Percentiles rank a stretch among this genome's conserved stretches.
These are phyloP conservation scores for Candolleomyces aberdarensis DNA, from an alignment of 768 basidiomycete species.

Conservation along the genomic window DNA sequence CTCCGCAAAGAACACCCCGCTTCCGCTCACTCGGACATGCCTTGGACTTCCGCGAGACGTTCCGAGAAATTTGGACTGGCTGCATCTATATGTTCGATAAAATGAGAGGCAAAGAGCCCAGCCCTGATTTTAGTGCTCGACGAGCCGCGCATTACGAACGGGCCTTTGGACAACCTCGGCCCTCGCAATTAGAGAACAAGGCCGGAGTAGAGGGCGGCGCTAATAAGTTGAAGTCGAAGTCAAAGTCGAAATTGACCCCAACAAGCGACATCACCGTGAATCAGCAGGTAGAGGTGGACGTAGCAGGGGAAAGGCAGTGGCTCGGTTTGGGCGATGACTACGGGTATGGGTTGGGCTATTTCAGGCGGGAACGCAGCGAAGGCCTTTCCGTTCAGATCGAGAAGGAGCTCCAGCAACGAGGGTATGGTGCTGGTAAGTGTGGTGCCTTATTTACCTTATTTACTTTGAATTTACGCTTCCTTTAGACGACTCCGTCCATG, in stretches of 20 bases:
- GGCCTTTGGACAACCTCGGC: constrained; percentile 40
- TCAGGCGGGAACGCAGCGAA: constrained; percentile 47
- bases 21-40: constrained; percentile 58
- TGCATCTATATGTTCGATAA: constrained; percentile 55
- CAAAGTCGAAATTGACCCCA: constrained; percentile 4
- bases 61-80: constrained; percentile 57
- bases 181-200: constrained; percentile 3
- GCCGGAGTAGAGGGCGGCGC: constrained; percentile 9
- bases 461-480: not conserved
- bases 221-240: constrained; percentile 6
- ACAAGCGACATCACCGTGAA: constrained; percentile 35
- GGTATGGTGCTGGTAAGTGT: constrained; percentile 37
- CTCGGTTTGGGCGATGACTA: constrained; percentile 45
- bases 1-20: constrained; percentile 45
- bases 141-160: constrained; percentile 40
- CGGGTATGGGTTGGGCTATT: constrained; percentile 38
- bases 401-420: constrained; percentile 47
- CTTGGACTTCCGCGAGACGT: constrained; percentile 68
- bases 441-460: not conserved
- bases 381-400: constrained; percentile 51
- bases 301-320: constrained; percentile 51
- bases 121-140: constrained; percentile 39
- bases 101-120: constrained; percentile 53
- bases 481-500: not conserved
- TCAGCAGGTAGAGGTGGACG: constrained; percentile 36